Conservation (phyloP, 2,329 filamentous ascomycete species). For the Myrmaecium sp. region DNA sequence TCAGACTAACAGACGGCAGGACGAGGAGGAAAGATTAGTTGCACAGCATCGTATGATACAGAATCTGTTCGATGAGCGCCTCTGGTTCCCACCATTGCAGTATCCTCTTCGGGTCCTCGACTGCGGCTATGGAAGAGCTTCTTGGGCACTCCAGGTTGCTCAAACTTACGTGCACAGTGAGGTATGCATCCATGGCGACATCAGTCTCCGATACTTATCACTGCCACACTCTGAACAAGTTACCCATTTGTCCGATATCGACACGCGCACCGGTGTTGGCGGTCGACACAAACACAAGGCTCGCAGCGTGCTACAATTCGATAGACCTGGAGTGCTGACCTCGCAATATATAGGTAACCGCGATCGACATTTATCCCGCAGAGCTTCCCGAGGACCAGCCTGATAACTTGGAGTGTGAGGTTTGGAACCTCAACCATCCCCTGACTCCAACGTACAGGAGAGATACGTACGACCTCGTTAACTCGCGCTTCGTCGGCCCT, state of each 20-base stretch:
- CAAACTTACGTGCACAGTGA: conserved; percentile 20
- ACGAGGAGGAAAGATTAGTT: conserved; percentile 20
- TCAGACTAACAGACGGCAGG: conserved; percentile 10
- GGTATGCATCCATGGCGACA: too few species aligned
- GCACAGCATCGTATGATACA: conserved; percentile 17
- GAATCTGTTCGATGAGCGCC: conserved; percentile 11
- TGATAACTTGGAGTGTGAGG: conserved; percentile 17
- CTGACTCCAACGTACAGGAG: conserved; percentile 40
- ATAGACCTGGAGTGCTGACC: conserved; percentile 5
- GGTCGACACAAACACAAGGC: too few species aligned
- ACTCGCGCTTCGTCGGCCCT: conserved; percentile 55
- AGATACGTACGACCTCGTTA: conserved; percentile 65
- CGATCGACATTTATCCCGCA: conserved; percentile 20
- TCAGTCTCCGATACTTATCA: too few species aligned
- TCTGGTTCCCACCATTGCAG: conserved; percentile 15
- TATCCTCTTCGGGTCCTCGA: conserved; percentile 19
- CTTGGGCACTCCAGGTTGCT: conserved; percentile 20
- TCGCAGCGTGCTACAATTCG: conserved; percentile 1
- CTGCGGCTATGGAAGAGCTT: conserved; percentile 22
- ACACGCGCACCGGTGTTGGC: too few species aligned
- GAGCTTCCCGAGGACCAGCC: conserved; percentile 16
- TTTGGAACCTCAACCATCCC: conserved; percentile 22
- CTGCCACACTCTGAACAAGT: too few species aligned
- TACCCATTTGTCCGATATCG: too few species aligned
- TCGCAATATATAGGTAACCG: conserved; percentile 15